Conservation (phyloP, 495 filamentous ascomycete species). For the Symbiotaphrina buchneri region DNA sequence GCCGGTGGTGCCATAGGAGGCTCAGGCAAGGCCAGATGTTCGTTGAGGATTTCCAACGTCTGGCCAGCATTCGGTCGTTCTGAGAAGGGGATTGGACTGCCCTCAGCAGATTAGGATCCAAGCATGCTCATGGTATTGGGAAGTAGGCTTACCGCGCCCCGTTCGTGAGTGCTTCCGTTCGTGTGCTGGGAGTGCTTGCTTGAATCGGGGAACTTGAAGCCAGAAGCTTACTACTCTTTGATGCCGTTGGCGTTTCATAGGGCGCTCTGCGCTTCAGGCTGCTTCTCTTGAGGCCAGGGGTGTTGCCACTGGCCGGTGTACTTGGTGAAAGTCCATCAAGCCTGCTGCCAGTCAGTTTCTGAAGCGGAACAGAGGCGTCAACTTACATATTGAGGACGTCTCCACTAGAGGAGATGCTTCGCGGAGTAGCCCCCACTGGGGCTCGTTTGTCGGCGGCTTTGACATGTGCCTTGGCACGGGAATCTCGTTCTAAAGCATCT, state of each 20-base stretch:
- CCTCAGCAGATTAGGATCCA: neutral
- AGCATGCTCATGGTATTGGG: slow-evolving; percentile 15
- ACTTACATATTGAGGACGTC: slow-evolving; percentile 75
- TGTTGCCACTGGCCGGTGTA: slow-evolving; percentile 29
- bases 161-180: slow-evolving; percentile 1
- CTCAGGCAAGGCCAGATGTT: slow-evolving; percentile 43
- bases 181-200: too few relatives aligned
- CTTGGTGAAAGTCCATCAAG: slow-evolving; percentile 58
- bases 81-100: slow-evolving; percentile 37
- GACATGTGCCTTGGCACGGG: slow-evolving; percentile 30
- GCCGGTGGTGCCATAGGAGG: slow-evolving; percentile 45
- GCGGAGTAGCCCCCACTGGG: slow-evolving; percentile 35
- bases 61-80: slow-evolving; percentile 60
- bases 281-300: slow-evolving; percentile 22
- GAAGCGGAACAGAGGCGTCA: neutral
- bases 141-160: slow-evolving; percentile 8
- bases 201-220: slow-evolving; percentile 20
- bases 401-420: slow-evolving; percentile 22
- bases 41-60: slow-evolving; percentile 59
- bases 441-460: slow-evolving; percentile 37
- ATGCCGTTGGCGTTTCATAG: slow-evolving; percentile 29
- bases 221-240: slow-evolving; percentile 24
- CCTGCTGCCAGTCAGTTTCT: slow-evolving; percentile 16
- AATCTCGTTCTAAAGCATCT: slow-evolving; percentile 58
- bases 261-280: slow-evolving; percentile 37